A percentile compares a stretch with the other conserved stretches of the same genome.
phyloP scores from a whole-genome alignment of 169 alveolate species.

The Plasmodium vinckei region DNA sequence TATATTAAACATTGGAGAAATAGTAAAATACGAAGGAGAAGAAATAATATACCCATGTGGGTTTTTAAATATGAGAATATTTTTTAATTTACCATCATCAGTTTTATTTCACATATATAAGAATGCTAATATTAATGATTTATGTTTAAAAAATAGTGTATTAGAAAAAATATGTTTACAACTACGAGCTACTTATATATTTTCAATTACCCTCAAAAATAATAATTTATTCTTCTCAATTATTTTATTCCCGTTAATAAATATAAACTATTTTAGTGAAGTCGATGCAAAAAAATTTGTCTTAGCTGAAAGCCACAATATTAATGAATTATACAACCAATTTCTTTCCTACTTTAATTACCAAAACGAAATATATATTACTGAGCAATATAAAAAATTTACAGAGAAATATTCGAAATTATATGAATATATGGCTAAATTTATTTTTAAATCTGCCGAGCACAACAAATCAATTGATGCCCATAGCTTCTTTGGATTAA shows the following conservation, averaged over 20 bases:
- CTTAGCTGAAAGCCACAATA: constrained; percentile 63
- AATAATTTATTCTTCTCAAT: constrained; percentile 36
- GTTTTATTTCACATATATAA: constrained; percentile 28
- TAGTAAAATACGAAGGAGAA: constrained; percentile 76
- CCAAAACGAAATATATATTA: constrained; percentile 1
- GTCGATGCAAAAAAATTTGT: constrained; percentile 48
- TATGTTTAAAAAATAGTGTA: constrained; percentile 13
- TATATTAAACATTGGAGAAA: constrained; percentile 79
- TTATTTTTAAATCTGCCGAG: constrained; percentile 39
- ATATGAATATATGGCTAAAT: constrained; percentile 22
- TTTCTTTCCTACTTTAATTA: constrained; percentile 37
- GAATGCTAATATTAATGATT: constrained; percentile 27
- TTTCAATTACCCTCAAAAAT: constrained; percentile 62
- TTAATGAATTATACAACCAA: constrained; percentile 29
- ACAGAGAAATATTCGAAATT: constrained; percentile 16
- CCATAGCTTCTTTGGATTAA: constrained; percentile 63
- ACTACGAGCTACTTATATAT: constrained; percentile 53
- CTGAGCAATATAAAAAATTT: constrained; percentile 41
- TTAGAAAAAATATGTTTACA: constrained; percentile 62
- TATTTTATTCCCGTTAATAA: constrained; percentile 44
- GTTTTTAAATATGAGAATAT: constrained; percentile 78
- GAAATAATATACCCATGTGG: constrained; percentile 80
- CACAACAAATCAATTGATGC: constrained; percentile 35
- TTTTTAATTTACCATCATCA: constrained; percentile 74
- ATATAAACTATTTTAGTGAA: constrained; percentile 62